Conservation (phyloP, 2,329 filamentous ascomycete species). For the Verticillium albo-atrum region DNA sequence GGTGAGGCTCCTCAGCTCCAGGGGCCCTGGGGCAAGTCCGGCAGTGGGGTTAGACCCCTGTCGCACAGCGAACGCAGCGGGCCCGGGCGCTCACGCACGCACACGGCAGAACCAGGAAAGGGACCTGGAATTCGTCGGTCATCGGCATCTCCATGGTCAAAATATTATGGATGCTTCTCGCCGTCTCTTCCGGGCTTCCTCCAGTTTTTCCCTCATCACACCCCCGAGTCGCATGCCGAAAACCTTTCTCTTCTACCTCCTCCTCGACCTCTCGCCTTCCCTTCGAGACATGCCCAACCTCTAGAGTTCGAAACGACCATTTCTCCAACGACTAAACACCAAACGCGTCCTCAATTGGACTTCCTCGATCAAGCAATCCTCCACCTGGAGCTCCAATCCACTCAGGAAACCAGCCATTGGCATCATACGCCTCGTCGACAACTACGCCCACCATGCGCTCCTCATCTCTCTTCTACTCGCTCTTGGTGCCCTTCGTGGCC, state of each 20-base stretch:
- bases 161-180: background rate
- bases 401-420: background rate
- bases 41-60: background rate
- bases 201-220: background rate
- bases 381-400: background rate
- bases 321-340: background rate
- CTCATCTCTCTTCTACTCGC: background rate
- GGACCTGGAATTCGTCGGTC: background rate
- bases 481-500: background rate
- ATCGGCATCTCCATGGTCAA: background rate
- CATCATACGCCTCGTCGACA: background rate
- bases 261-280: background rate
- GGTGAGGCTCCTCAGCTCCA: too few relatives aligned
- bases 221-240: background rate
- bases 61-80: background rate
- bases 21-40: too few relatives aligned
- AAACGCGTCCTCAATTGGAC: background rate
- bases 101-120: too few relatives aligned
- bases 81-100: background rate
- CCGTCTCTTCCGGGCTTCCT: conserved; percentile 1
- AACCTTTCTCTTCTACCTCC: background rate
- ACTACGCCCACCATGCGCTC: background rate
- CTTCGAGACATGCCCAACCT: background rate
- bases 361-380: background rate
- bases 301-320: background rate